Percentiles rank a stretch among this genome's conserved stretches.
These are phyloP conservation scores for Pleurotus citrinopileatus DNA, from an alignment of 768 basidiomycete genomes.

Conservation along the genomic window DNA sequence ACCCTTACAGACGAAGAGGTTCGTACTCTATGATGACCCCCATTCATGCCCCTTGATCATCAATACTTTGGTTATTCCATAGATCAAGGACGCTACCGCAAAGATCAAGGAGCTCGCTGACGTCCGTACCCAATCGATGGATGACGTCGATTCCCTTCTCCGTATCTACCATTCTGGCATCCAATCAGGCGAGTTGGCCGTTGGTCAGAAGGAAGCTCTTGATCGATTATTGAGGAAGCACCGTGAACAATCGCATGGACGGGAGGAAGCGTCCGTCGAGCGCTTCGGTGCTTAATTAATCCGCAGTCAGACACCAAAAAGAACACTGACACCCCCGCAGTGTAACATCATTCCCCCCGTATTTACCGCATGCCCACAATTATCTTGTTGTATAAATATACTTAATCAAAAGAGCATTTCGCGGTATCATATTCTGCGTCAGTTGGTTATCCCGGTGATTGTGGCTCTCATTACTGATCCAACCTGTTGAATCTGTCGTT, in stretches of 20 bases:
- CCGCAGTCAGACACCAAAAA: too few species aligned
- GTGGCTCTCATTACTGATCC: too few species aligned
- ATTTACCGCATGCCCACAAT: neutral
- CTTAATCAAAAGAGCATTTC: neutral
- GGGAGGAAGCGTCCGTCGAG: slow-evolving; percentile 9
- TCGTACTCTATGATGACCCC: slow-evolving; percentile 13
- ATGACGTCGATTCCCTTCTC: slow-evolving; percentile 95
- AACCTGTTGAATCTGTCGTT: too few species aligned
- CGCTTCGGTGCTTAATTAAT: neutral
- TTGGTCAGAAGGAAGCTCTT: slow-evolving; percentile 91
- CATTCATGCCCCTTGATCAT: slow-evolving; percentile 1
- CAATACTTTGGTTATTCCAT: slow-evolving; percentile 6
- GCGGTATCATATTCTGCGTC: too few species aligned
- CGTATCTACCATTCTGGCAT: slow-evolving; percentile 96
- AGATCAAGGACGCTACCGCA: slow-evolving; percentile 97
- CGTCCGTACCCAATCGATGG: slow-evolving; percentile 97
- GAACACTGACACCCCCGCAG: too few species aligned
- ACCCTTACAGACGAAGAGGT: slow-evolving; percentile 88
- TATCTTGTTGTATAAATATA: neutral
- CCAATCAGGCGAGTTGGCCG: slow-evolving; percentile 84
- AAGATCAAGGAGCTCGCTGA: slow-evolving; percentile 99
- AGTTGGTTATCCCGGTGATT: too few species aligned
- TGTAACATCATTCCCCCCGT: neutral
- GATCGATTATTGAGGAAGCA: slow-evolving; percentile 85
- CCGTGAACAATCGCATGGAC: slow-evolving; percentile 33